Evolutionary conservation across 2,329 filamentous ascomycete species (phyloP), one percentile per base, ranked within the genome.

Genomic region (Cryphonectria parasitica): DNA sequence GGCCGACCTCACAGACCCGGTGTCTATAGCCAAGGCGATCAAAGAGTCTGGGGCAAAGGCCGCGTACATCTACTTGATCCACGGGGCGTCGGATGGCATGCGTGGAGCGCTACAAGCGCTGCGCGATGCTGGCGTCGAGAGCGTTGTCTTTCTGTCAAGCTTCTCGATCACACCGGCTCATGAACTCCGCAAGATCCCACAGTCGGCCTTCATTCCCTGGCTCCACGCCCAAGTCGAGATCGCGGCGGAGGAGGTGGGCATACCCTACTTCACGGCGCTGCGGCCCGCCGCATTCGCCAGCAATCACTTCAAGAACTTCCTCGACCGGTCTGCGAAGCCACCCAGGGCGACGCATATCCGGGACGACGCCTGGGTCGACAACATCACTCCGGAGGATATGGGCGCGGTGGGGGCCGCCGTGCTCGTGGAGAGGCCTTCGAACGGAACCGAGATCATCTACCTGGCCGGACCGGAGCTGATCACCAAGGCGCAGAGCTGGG

Each of bases 51-150:
- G 80, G 11, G 85, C 85, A 22, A 84, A 80, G 60, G 73, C 75
- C 10, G 86, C 85, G 0, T 88, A 87, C 77, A 78, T 86, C 63
- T 88, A 88, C 75, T 39, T 79, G 2, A 74, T 78, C 10, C 73
- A 76, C 17, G 73, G 76, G 39, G 71, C 76, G 0, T 6, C 74
- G 1, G 83, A 86, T 71, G 68, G 79, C 68, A 82, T 87, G 82
- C 77, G 76, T 22, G 69, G 75, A 10, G 78, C 79, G 22, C 74
- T 85, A 64, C 73, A 77, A 70, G 83, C 85, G 0, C 77, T 88
- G 66, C 84, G 83, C 71, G 74, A 75, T 22, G 79, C 78, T 1
- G 85, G 85, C 0, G 78, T 86, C 49, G 79, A 83, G 15, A 81
- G 79, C 52, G 80, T 86, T 60, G 73, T 77, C 52, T 79, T 87